Evolutionary conservation across 129 eudicot species (phyloP).

Genomic region (Heracleum sosnowskyi): DNA sequence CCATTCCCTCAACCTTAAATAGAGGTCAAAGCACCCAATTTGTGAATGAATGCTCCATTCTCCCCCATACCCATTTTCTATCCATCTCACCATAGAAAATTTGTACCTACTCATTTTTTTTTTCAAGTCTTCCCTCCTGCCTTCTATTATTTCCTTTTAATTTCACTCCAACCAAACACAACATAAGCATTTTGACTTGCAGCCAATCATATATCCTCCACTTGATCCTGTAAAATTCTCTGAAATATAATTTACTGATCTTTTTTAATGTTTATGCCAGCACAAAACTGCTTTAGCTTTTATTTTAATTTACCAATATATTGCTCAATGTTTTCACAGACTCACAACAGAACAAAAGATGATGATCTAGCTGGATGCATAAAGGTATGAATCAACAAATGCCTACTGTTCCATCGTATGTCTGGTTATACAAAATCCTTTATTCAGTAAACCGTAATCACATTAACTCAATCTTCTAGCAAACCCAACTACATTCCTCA

Average conservation of each 20-base stretch:
- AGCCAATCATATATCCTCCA: too few species aligned
- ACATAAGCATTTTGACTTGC: neutral
- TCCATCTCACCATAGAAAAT: too few species aligned
- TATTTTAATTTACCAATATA: neutral
- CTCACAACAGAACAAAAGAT: slow-evolving; percentile 44
- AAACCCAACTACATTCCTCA: neutral
- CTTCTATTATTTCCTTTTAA: too few species aligned
- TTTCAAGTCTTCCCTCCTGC: too few species aligned
- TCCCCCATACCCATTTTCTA: too few species aligned
- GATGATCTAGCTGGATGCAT: slow-evolving; percentile 68
- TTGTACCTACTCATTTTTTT: too few species aligned
- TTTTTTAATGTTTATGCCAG: neutral
- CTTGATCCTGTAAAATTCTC: neutral
- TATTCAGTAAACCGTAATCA: neutral
- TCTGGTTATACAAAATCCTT: neutral
- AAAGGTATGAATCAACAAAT: slow-evolving; percentile 40
- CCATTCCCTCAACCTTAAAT: too few species aligned
- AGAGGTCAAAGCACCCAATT: too few species aligned
- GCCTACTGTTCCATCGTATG: neutral
- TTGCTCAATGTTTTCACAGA: slow-evolving; percentile 37
- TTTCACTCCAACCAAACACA: too few species aligned
- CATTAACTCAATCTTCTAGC: neutral
- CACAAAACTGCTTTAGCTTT: slow-evolving; percentile 11
- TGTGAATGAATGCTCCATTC: too few species aligned
- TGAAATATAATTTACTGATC: neutral